Evolutionary conservation across 2,329 filamentous ascomycete genomes (phyloP).

Genomic region (Blastomyces gilchristii): DNA sequence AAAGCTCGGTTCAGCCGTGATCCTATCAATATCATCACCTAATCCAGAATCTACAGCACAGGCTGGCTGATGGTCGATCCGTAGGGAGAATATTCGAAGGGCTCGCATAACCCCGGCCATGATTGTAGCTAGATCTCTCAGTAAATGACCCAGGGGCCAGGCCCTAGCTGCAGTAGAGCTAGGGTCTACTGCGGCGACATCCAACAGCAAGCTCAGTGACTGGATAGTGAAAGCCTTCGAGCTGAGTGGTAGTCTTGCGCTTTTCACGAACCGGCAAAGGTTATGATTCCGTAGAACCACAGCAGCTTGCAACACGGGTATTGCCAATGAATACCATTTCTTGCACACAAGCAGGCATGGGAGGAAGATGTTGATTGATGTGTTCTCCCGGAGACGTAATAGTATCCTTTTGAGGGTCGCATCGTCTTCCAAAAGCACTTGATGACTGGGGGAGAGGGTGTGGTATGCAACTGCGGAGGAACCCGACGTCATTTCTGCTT

Average conservation of each 20-base stretch:
- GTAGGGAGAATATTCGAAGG: conserved; percentile 7
- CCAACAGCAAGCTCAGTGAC: conserved; percentile 9
- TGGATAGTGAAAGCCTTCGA: neutral
- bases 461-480: neutral
- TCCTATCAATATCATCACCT: neutral
- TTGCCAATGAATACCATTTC: conserved; percentile 5
- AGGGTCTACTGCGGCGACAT: neutral
- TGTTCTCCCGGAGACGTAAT: conserved; percentile 6
- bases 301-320: neutral
- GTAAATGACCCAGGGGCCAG: neutral
- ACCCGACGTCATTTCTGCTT: neutral
- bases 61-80: conserved; percentile 4
- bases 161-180: neutral
- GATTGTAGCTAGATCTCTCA: conserved; percentile 4
- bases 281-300: neutral
- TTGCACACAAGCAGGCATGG: conserved; percentile 8
- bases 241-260: neutral
- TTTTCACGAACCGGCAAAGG: conserved; percentile 1
- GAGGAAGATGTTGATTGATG: conserved; percentile 4
- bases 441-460: neutral
- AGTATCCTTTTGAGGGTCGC: conserved; percentile 3
- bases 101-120: conserved; percentile 2
- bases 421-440: neutral
- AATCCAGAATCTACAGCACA: neutral
- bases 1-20: conserved; percentile 6